Evolutionary conservation across 164 flowering plant genomes (phyloP).

Genomic region (Akebia trifoliata): DNA sequence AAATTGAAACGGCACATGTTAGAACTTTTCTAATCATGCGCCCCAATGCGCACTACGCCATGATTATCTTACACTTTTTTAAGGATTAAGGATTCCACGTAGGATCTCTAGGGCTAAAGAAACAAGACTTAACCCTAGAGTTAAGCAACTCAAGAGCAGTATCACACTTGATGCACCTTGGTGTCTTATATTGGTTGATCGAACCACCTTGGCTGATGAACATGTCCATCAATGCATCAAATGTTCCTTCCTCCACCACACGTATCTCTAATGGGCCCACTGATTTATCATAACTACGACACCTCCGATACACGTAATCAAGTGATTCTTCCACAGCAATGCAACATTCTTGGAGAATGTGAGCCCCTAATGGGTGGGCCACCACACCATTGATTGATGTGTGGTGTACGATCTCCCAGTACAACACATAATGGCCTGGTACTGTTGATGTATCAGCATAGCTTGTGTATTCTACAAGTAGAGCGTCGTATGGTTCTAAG

Average conservation of each 20-base stretch:
- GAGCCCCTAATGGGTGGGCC: conserved; percentile 6
- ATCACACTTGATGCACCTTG: conserved; percentile 59
- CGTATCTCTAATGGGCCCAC: conserved; percentile 83
- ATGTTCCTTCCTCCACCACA: conserved; percentile 61
- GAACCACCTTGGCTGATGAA: conserved; percentile 64
- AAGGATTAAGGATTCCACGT: conserved; percentile 42
- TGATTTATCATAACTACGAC: conserved; percentile 53
- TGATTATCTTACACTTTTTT: background rate
- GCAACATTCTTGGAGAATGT: conserved; percentile 57
- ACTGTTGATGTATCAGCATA: conserved; percentile 62
- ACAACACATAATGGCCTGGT: conserved; percentile 83
- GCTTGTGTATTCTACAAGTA: conserved; percentile 82
- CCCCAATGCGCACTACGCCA: background rate
- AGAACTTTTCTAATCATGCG: background rate
- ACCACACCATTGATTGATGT: background rate
- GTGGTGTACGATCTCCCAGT: conserved; percentile 54
- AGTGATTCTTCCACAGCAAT: conserved; percentile 59
- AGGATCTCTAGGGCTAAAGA: conserved; percentile 71
- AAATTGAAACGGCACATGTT: background rate
- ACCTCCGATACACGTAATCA: conserved; percentile 60
- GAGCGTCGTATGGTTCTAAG: conserved; percentile 48
- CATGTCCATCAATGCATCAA: conserved; percentile 69
- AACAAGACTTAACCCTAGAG: conserved; percentile 41
- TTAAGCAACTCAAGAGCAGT: conserved; percentile 54
- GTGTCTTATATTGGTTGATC: conserved; percentile 83